These are phyloP conservation scores for Saururus chinensis DNA, from an alignment of 164 flowering plant genomes.

Conservation along the genomic window DNA sequence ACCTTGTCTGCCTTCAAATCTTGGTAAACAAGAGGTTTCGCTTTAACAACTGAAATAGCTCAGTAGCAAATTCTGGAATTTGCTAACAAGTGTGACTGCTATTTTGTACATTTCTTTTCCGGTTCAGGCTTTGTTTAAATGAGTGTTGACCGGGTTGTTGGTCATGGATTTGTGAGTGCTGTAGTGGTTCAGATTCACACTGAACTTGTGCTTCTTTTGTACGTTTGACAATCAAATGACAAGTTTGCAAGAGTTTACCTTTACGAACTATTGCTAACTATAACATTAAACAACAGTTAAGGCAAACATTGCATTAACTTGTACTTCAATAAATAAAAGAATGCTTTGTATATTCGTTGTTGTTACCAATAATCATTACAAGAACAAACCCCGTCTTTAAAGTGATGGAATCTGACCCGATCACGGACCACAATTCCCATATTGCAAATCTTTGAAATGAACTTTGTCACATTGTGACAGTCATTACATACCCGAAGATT, in stretches of 20 bases:
- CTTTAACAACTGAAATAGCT: slow-evolving; percentile 1
- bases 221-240: slow-evolving; percentile 1
- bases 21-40: slow-evolving; percentile 3
- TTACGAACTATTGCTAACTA: background rate
- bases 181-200: slow-evolving; percentile 50
- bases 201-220: slow-evolving; percentile 32
- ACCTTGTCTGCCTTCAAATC: slow-evolving; percentile 9
- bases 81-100: slow-evolving; percentile 11
- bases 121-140: slow-evolving; percentile 8
- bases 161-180: slow-evolving; percentile 5
- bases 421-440: slow-evolving; percentile 25
- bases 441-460: slow-evolving; percentile 21
- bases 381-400: slow-evolving; percentile 20
- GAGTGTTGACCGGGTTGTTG: slow-evolving; percentile 1
- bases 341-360: background rate
- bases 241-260: background rate
- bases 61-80: slow-evolving; percentile 9
- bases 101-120: slow-evolving; percentile 26
- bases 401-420: slow-evolving; percentile 24
- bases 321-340: background rate
- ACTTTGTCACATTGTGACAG: slow-evolving; percentile 19
- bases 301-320: background rate
- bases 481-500: slow-evolving; percentile 22
- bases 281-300: background rate
- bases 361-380: slow-evolving; percentile 26